Conservation (phyloP, 1,284 basidiomycete species). For the Schizopora paradoxa region DNA sequence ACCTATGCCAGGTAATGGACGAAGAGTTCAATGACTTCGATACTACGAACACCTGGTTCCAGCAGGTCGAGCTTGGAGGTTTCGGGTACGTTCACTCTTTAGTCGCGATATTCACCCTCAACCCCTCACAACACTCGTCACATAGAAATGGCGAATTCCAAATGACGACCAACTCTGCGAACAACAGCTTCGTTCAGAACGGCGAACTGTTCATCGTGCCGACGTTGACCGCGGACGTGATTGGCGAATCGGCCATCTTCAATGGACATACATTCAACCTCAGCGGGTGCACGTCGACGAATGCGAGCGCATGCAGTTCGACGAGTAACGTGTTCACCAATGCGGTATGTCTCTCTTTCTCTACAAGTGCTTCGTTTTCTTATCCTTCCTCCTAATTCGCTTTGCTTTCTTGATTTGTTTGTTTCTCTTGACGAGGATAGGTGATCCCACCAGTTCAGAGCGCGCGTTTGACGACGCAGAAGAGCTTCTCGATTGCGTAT, state of each 20-base stretch:
- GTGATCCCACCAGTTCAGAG: slow-evolving; percentile 74
- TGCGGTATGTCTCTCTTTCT: no score
- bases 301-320: slow-evolving; percentile 40
- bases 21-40: slow-evolving; percentile 60
- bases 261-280: slow-evolving; percentile 64
- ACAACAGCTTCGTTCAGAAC: slow-evolving; percentile 68
- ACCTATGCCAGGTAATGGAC: slow-evolving; percentile 62
- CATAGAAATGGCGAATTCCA: slow-evolving; percentile 72
- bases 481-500: slow-evolving; percentile 55
- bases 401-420: no score
- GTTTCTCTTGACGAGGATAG: no score
- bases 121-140: not conserved
- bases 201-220: slow-evolving; percentile 75
- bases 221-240: slow-evolving; percentile 66
- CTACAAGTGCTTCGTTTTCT: no score
- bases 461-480: slow-evolving; percentile 66
- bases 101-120: slow-evolving; percentile 2
- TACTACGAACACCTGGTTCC: slow-evolving; percentile 54
- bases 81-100: slow-evolving; percentile 47
- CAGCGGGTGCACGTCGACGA: slow-evolving; percentile 55
- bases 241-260: slow-evolving; percentile 51
- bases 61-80: slow-evolving; percentile 70
- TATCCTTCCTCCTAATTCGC: no score
- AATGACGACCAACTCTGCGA: slow-evolving; percentile 62
- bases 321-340: slow-evolving; percentile 32